Percentiles rank a stretch among this genome's conserved stretches.
Evolutionary conservation across 225 moss, liverwort and hornwort genomes (phyloP).

Genomic region (Physcomitrellopsis africana): DNA sequence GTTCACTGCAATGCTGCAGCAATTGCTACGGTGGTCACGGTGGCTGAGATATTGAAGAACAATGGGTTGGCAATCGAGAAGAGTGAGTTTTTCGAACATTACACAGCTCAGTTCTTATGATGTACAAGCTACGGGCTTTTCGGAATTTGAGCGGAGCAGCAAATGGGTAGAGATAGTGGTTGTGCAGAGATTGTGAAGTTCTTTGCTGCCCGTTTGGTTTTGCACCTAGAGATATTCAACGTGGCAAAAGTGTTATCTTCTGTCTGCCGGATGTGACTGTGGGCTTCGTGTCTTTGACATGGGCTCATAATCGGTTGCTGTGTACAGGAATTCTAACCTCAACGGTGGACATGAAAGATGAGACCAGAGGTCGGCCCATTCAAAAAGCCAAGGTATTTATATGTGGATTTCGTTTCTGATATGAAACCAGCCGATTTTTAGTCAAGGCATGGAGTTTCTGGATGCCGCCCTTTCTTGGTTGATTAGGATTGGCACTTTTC

Average conservation of each 20-base stretch:
- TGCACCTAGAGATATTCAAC: too few relatives aligned
- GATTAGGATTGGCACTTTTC: too few relatives aligned
- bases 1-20: constrained; percentile 40
- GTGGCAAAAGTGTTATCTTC: background rate
- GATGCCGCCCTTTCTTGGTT: background rate
- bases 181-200: too few relatives aligned
- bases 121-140: background rate
- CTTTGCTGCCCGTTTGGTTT: too few relatives aligned
- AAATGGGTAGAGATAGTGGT: too few relatives aligned
- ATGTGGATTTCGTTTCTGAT: too few relatives aligned
- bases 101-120: background rate
- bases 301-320: background rate
- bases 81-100: constrained; percentile 42
- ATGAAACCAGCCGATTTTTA: too few relatives aligned
- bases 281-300: background rate
- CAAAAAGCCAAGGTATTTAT: constrained; percentile 73
- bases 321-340: constrained; percentile 67
- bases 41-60: too few relatives aligned
- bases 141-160: too few relatives aligned
- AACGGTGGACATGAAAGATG: constrained; percentile 79
- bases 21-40: too few relatives aligned
- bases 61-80: constrained; percentile 75
- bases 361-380: constrained; percentile 77
- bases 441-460: too few relatives aligned
- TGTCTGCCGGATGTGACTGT: background rate